Base-by-base conservation (phyloP, 257 asterid species). In the Handroanthus guayacan region DNA sequence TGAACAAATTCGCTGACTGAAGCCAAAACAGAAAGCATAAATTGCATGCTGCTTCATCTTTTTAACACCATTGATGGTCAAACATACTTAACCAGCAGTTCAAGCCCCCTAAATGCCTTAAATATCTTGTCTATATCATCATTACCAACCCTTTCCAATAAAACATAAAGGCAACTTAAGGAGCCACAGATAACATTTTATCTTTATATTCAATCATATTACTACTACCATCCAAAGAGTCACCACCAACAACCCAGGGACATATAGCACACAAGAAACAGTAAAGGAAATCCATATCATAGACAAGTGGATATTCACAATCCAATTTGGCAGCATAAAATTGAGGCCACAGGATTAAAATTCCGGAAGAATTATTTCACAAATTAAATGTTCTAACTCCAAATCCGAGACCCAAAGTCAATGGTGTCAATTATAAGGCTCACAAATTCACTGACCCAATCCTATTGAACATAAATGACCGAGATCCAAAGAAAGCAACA, bases 211-310 rank as follows among this genome's bases (percentile, higher is more conserved):
- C 36, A 10, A 48, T 38, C 61, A 38, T 41, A 44, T 41, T 12
- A 25, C 71, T 44, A 2, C 16, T 25, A 34, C 44, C 38, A 67
- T 65, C 70, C 48, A 57, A 67, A 66, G 71, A 57, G 51, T 72
- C 51, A 37, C 56, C 69, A 57, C 65, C 57, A n/a, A 43, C 18
- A 14, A 48, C 13, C 6, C 64, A 17, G 34, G 36, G 37, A 25
- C 31, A 25, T 1, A 52, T 5, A 70, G 34, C 45, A n/a, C 34
- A 34, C 11, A 39, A 71, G 2, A 39, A 67, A 43, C 38, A 48
- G 39, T 45, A 63, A 43, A 9, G 45, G 9, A 8, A 34, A 16
- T 65, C 10, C 11, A 64, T 0, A 11, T 7, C 9, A 47, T 37
- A 48, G 0, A 67, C 34, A 69, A 72, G 17, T 16, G 0, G 3